These are phyloP conservation scores for Marchantia paleacea DNA, from an alignment of 225 moss, liverwort and hornwort species.

Conservation along the genomic window DNA sequence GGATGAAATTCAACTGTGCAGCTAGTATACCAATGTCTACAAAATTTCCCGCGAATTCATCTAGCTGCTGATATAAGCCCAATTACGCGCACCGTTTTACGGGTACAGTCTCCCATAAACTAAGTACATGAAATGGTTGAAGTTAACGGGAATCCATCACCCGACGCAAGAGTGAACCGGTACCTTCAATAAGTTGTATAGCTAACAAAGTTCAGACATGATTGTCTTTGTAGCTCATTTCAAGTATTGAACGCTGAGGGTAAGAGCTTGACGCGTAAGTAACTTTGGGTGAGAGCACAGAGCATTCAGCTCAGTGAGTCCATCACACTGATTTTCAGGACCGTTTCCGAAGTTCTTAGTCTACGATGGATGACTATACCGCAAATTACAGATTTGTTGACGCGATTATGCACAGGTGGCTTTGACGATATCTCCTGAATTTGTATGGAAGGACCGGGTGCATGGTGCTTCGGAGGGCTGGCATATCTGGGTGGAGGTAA, in stretches of 20 bases:
- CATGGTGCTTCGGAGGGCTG: constrained; percentile 87
- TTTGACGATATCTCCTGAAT: constrained; percentile 81
- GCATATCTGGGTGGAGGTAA: constrained; percentile 99
- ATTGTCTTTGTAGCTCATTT: background rate
- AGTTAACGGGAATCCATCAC: background rate
- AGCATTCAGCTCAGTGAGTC: background rate
- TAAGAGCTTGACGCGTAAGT: background rate
- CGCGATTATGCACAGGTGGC: constrained; percentile 50
- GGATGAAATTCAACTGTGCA: constrained; percentile 35
- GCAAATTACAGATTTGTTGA: background rate
- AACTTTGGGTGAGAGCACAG: background rate
- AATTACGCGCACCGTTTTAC: constrained; percentile 94
- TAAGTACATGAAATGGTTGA: background rate
- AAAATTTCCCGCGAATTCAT: constrained; percentile 72
- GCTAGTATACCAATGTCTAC: constrained; percentile 80
- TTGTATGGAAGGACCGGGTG: constrained; percentile 91
- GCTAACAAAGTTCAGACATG: background rate
- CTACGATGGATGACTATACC: background rate
- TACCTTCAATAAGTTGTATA: background rate
- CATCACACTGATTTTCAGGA: background rate
- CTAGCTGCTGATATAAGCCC: constrained; percentile 92
- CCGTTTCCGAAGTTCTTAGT: background rate
- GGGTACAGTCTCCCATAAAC: constrained; percentile 40
- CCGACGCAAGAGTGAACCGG: background rate
- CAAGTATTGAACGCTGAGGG: background rate